Conservation (phyloP, 352 stramenopile genomes). For the Phytophthora palmivora region DNA sequence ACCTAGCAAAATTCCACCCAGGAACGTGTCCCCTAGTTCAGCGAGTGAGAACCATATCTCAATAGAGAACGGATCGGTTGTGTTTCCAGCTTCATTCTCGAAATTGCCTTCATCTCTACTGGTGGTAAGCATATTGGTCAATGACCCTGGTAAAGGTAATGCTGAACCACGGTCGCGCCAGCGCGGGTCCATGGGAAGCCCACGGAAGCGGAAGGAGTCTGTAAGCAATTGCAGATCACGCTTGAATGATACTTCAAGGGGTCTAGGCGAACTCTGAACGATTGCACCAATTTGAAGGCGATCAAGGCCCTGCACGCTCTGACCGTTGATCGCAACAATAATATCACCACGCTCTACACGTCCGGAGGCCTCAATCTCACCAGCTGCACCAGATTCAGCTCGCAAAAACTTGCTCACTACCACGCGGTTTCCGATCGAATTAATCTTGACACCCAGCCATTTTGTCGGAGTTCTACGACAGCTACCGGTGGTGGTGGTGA, state of each 20-base stretch:
- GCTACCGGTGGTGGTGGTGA: slow-evolving; percentile 17
- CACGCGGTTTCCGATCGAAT: slow-evolving; percentile 73
- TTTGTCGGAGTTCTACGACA: slow-evolving; percentile 63
- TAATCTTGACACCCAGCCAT: slow-evolving; percentile 85
- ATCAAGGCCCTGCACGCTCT: slow-evolving; percentile 63
- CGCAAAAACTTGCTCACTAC: slow-evolving; percentile 80
- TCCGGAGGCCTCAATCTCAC: slow-evolving; percentile 77
- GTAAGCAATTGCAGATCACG: slow-evolving; percentile 56
- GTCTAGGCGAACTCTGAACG: slow-evolving; percentile 62
- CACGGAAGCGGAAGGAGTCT: slow-evolving; percentile 66
- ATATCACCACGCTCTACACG: slow-evolving; percentile 65
- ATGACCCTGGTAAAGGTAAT: slow-evolving; percentile 49
- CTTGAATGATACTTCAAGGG: slow-evolving; percentile 68
- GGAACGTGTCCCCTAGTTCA: slow-evolving; percentile 58
- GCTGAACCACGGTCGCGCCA: slow-evolving; percentile 69
- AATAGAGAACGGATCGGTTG: slow-evolving; percentile 52
- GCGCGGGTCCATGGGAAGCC: slow-evolving; percentile 53
- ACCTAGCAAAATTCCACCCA: slow-evolving; percentile 67
- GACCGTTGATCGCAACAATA: slow-evolving; percentile 71
- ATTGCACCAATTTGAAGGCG: slow-evolving; percentile 67
- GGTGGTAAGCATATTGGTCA: slow-evolving; percentile 44
- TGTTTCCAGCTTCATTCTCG: slow-evolving; percentile 21
- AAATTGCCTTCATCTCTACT: slow-evolving; percentile 21
- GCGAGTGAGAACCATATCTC: slow-evolving; percentile 76
- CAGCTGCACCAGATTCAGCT: slow-evolving; percentile 55